phyloP scores from a whole-genome alignment of 495 filamentous ascomycete genomes.

The Amphirosellinia nigrospora region DNA sequence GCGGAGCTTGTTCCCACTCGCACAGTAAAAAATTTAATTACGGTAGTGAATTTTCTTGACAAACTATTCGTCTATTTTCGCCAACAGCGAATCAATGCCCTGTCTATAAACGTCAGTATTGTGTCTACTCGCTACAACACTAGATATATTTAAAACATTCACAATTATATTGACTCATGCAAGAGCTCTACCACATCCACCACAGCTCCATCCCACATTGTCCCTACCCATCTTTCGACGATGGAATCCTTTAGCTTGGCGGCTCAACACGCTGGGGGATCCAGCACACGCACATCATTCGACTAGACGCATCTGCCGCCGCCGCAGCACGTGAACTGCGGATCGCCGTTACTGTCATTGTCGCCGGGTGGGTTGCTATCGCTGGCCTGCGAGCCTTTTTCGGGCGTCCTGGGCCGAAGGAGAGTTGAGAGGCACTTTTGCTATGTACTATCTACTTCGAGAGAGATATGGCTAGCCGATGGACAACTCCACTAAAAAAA shows the following conservation, averaged over 20 bases:
- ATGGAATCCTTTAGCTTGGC: constrained; percentile 43
- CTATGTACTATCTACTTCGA: neutral
- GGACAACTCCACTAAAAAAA: neutral
- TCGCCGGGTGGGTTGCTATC: constrained; percentile 67
- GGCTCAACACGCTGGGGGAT: constrained; percentile 37
- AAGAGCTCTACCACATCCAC: neutral
- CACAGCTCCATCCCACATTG: neutral
- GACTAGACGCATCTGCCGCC: constrained; percentile 32
- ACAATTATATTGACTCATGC: neutral
- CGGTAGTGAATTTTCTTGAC: neutral
- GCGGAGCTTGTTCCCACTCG: neutral
- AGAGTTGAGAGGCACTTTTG: neutral
- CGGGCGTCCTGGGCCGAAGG: neutral
- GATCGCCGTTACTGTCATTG: constrained; percentile 70
- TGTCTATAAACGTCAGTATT: neutral
- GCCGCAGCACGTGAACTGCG: constrained; percentile 71
- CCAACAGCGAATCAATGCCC: neutral
- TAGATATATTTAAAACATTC: neutral
- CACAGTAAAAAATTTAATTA: neutral
- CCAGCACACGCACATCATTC: constrained; percentile 38
- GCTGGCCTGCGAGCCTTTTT: constrained; percentile 30
- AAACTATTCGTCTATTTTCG: neutral
- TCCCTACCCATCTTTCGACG: neutral
- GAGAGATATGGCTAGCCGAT: neutral
- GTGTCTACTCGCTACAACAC: neutral